A percentile compares a stretch with the other conserved stretches of the same genome.
Evolutionary conservation across 2,329 filamentous ascomycete genomes (phyloP).

Genomic region (Coniella lustricola): DNA sequence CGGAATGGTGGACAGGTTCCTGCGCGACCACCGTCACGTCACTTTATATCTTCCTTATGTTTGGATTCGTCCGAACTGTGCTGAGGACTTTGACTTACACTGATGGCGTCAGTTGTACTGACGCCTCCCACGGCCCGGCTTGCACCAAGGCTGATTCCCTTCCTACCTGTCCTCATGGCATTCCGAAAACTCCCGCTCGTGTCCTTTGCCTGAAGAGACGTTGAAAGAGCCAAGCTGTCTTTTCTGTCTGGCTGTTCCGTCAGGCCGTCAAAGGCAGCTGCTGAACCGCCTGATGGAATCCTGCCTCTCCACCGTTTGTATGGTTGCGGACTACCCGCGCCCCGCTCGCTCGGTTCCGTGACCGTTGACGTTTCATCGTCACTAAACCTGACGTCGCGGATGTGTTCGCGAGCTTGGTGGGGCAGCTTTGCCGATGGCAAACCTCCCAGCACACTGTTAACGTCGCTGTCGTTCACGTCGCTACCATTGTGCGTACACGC

Average conservation of each 20-base stretch:
- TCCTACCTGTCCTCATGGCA: conserved; percentile 28
- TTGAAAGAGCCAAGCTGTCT: conserved; percentile 5
- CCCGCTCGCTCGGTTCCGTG: conserved; percentile 11
- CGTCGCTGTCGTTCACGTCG: conserved; percentile 24
- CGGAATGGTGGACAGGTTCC: not conserved
- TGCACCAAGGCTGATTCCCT: conserved; percentile 32
- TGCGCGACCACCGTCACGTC: not conserved
- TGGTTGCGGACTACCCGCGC: not conserved
- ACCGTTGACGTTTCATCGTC: conserved; percentile 12
- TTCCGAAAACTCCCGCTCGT: conserved; percentile 32
- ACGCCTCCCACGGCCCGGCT: conserved; percentile 30
- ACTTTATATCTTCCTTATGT: not conserved
- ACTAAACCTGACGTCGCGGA: conserved; percentile 8
- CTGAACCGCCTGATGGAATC: not conserved
- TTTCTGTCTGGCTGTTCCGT: conserved; percentile 3
- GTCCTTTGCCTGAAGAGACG: conserved; percentile 25
- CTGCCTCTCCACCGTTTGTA: not conserved
- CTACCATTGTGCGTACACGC: conserved; percentile 16
- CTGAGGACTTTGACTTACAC: conserved; percentile 14
- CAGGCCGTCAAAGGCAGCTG: conserved; percentile 1
- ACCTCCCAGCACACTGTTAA: conserved; percentile 20
- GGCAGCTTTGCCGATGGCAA: conserved; percentile 1
- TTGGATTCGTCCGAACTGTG: conserved; percentile 9
- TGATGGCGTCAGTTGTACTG: conserved; percentile 25
- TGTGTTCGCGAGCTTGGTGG: conserved; percentile 15